Evolutionary conservation across 2,329 filamentous ascomycete genomes (phyloP), one percentile per base, ranked within the genome.

Genomic region (Cercospora janseana): DNA sequence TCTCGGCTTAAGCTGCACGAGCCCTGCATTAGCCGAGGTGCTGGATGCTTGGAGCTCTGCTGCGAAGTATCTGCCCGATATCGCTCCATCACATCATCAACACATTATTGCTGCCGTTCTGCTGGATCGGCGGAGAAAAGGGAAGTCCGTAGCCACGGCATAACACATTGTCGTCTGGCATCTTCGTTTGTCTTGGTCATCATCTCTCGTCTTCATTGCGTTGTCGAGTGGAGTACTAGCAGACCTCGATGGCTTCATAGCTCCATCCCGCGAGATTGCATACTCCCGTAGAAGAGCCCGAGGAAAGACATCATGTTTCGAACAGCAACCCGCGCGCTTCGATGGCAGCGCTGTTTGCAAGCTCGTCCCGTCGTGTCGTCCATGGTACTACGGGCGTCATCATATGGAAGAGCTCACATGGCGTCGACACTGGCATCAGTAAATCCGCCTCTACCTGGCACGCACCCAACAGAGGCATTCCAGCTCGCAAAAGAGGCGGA

Each of bases 401-500:
- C 62, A 20, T 55, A 52, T 40, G 57, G 57, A 20, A 46, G 60
- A n/a, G 46, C 54, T 4, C 51, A 56, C 41, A 68, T 86, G 80
- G 73, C 81, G 28, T 69, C 63, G 52, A 71, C 75, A 16, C 66
- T 75, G 35, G 68, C 77, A 37, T 66, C 79, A 9, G 79, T 84
- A 34, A 67, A 80, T 12, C 81, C 82, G 18, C 81, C 84, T 12
- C 69, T 88, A 18, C 83, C 84, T 12, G 73, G 76, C 15, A 70
- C 75, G 6, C 72, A 83, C 2, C 77, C 86, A 0, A 81, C 86
- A 50, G 89, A 95, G 65, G 80, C 87, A 21, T 96, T 92, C 72
- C 92, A 96, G 68, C 79, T 96, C 10, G 79, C 96, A 0, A 79
- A 88, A 31, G 88, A 90, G 59, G 72, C 80, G 24, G 75, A 86